Evolutionary conservation across 306 rosid species (phyloP), one percentile per base, ranked within the genome.

Genomic region (Amphicarpaea edgeworthii): DNA sequence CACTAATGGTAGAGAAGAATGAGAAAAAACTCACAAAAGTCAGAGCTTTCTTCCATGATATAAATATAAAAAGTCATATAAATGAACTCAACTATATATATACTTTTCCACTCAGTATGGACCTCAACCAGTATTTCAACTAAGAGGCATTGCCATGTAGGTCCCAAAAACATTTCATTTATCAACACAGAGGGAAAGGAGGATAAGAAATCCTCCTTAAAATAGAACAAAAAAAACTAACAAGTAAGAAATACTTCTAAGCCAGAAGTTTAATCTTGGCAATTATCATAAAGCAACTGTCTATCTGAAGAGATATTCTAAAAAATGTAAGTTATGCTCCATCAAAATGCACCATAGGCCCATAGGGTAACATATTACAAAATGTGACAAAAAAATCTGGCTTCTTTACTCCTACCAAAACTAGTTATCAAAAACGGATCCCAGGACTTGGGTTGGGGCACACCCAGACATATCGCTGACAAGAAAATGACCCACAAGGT

Each of bases 1-100:
- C 60, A 17, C 34, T 21, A 10, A 46, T 12, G 11, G 46, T n/a
- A 17, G 23, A 41, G 46, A 80, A 38, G 70, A 58, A 58, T 47
- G 50, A 68, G 16, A 45, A 5, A 17, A 58, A 34, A 12, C 4
- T 24, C 24, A 21, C 16, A 34, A 47, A 32, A 16, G 15, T 5
- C 8, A 26, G 3, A 6, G 23, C 20, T 9, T 45, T 59, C 32
- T 73, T 43, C 34, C 1, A 30, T 30, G 2, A 2, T 43, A 28
- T 3, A 30, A 60, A 60, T 2, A 73, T 59, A 17, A 34, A 5
- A 34, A 38, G 19, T n/a, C 28, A 60, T 14, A 54, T 38, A 43
- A 61, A 30, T 7, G 10, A 58, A 60, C 38, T 4, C 54, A 47
- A 47, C 15, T 10, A 45, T 60, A 69, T 69, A 17, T 51, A 34